Evolutionary conservation across 257 asterid genomes (phyloP), one percentile per base, ranked within the genome.

Genomic region (Thymus quinquecostatus): DNA sequence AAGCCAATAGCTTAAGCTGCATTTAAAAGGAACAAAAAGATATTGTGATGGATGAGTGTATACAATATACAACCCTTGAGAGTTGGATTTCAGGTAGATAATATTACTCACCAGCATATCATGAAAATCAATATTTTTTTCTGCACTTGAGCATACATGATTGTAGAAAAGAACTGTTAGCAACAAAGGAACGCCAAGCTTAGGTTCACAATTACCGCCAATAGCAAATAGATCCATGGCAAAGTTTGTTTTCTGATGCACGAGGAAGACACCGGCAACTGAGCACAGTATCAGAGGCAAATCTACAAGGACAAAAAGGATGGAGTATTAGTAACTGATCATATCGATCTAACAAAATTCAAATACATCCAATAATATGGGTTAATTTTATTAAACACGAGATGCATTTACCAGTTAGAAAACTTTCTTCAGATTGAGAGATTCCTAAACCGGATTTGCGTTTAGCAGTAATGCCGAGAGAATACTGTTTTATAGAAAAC

Each of bases 1-100:
- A 69, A 38, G 83, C 84, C 89, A 92, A 79, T 69, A 95, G 88
- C 80, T 95, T 88, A 72, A 91, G 87, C 99, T 95, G 99, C 87
- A 79, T 64, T 27, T 32, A 50, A 14, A 73, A 76, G 57, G 47
- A 56, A 75, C 3, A 62, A 38, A 5, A 72, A 65, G 10, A 38
- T 43, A 58, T 69, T 57, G 72, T 33, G 56, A 75, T 64, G 49
- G 72, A 62, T 47, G 50, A 47, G 43, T 59, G 56, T 44, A 64
- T 36, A 56, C 51, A 49, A 28, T 60, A 69, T 60, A 60, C 55
- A 30, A 50, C 41, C 67, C 61, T 40, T 36, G 14, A 40, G 75
- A 63, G 50, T 64, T 65, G 72, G 59, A 70, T 72, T 53, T 29
- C 67, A 69, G 66, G 53, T 33, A 64, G 65, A 67, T 76, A 76